Conservation (phyloP, 1,284 basidiomycete genomes). For the Volvariella volvacea region DNA sequence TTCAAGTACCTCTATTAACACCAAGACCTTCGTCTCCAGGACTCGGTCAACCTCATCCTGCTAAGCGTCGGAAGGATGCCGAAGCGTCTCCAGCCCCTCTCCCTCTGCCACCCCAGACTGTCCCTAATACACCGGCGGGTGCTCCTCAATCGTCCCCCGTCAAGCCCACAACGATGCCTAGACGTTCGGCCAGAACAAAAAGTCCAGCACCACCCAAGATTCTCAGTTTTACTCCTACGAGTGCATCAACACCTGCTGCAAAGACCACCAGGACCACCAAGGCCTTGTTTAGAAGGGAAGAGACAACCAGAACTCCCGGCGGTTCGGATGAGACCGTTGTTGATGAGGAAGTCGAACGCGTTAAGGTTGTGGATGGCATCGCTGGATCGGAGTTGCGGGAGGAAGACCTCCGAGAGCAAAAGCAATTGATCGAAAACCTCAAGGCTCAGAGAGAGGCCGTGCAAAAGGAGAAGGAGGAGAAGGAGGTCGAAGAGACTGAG, state of each 20-base stretch:
- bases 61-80: constrained; percentile 53
- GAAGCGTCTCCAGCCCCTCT: constrained; percentile 45
- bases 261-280: constrained; percentile 17
- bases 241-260: constrained; percentile 20
- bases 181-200: constrained; percentile 40
- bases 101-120: no score
- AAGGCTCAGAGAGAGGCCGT: constrained; percentile 45
- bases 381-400: constrained; percentile 56
- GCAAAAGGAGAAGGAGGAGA: constrained; percentile 12
- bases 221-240: constrained; percentile 12
- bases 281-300: constrained; percentile 25
- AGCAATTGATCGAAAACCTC: constrained; percentile 57
- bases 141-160: constrained; percentile 13
- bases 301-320: constrained; percentile 34
- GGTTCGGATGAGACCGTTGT: constrained; percentile 56
- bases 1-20: constrained; percentile 10
- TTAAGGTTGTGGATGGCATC: constrained; percentile 33
- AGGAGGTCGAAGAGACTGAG: constrained; percentile 13
- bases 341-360: constrained; percentile 50
- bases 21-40: constrained; percentile 26
- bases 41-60: constrained; percentile 29
- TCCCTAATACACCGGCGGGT: constrained; percentile 9
- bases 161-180: constrained; percentile 19
- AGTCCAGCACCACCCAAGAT: constrained; percentile 23
- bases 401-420: constrained; percentile 67